phyloP scores from a whole-genome alignment of 2,329 filamentous ascomycete species.

The Exutisphaerella laricina region DNA sequence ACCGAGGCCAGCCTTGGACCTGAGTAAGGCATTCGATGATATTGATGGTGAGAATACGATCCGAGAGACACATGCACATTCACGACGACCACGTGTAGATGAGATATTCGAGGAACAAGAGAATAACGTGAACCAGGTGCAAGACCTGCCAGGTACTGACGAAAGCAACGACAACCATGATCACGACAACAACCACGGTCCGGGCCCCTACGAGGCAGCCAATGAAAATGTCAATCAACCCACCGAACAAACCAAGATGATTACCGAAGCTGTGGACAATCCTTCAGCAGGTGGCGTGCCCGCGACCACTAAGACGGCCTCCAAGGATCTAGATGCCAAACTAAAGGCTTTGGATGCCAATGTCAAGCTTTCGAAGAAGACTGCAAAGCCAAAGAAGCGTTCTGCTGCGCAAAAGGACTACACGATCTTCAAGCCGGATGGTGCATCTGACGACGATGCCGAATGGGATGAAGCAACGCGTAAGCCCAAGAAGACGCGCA shows the following conservation, averaged over 20 bases:
- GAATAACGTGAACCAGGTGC: slow-evolving; percentile 10
- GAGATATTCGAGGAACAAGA: slow-evolving; percentile 22
- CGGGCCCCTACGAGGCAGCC: not conserved
- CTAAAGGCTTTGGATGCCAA: slow-evolving; percentile 24
- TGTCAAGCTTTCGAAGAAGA: slow-evolving; percentile 22
- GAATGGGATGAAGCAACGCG: slow-evolving; percentile 22
- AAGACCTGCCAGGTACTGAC: slow-evolving; percentile 1
- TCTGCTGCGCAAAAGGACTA: slow-evolving; percentile 23
- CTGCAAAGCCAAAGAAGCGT: slow-evolving; percentile 35
- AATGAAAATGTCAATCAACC: not conserved
- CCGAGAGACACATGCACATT: slow-evolving; percentile 14
- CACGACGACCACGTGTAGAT: slow-evolving; percentile 21
- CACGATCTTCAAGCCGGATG: not conserved
- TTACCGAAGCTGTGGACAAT: slow-evolving; percentile 8
- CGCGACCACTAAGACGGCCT: slow-evolving; percentile 8
- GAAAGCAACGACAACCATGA: slow-evolving; percentile 1
- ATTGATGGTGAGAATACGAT: slow-evolving; percentile 21
- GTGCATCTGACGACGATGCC: slow-evolving; percentile 22
- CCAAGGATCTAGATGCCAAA: slow-evolving; percentile 27
- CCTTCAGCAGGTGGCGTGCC: not conserved
- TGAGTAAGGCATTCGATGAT: slow-evolving; percentile 20
- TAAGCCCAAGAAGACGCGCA: slow-evolving; percentile 31
- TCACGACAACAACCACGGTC: not conserved
- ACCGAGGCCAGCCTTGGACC: slow-evolving; percentile 13
- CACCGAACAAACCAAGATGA: slow-evolving; percentile 9